These are phyloP conservation scores for Leccinum olivaceopallidum DNA, from an alignment of 768 basidiomycete species.

Conservation along the genomic window DNA sequence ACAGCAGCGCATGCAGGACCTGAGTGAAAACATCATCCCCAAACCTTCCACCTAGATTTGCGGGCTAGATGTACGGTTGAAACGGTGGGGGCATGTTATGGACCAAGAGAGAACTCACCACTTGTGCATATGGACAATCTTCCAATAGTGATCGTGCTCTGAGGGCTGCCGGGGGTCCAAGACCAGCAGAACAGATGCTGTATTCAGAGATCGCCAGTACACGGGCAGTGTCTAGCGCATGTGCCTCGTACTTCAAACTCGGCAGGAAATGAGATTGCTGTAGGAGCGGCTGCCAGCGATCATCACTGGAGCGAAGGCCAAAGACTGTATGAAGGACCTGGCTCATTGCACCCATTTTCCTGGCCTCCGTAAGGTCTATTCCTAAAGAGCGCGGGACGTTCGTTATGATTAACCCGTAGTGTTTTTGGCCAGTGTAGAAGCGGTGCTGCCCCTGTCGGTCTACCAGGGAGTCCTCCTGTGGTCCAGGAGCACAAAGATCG, in stretches of 20 bases:
- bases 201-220: neutral
- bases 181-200: neutral
- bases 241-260: neutral
- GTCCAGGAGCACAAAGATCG: too few relatives aligned
- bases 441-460: neutral
- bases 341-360: neutral
- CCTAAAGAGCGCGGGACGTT: neutral
- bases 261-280: neutral
- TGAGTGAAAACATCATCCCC: too few relatives aligned
- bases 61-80: too few relatives aligned
- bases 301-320: neutral
- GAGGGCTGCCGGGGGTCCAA: neutral
- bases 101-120: neutral
- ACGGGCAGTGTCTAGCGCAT: neutral
- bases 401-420: neutral
- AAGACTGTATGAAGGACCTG: neutral
- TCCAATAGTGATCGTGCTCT: neutral
- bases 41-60: too few relatives aligned
- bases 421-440: slow-evolving; percentile 2
- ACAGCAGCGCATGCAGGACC: too few relatives aligned
- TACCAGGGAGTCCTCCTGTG: neutral
- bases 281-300: neutral
- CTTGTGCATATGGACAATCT: neutral
- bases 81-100: too few relatives aligned
- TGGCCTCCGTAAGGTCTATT: neutral